These are phyloP conservation scores for Lodderomyces oxycetoniae DNA, from an alignment of 1,139 yeast species.

Conservation along the genomic window DNA sequence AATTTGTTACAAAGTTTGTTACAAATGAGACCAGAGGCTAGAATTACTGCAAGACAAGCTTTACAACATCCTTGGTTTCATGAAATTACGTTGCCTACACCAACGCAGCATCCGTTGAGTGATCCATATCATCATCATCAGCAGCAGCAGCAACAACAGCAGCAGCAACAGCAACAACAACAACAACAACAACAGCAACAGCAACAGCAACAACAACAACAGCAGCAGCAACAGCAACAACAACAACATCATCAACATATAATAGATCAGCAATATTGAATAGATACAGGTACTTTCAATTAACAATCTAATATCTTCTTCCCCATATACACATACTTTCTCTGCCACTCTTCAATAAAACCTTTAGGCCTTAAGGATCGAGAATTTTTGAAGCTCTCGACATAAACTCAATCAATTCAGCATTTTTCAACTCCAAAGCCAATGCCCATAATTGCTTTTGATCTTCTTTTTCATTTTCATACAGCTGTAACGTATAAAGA, in stretches of 20 bases:
- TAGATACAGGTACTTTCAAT: neutral
- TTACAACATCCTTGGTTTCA: constrained; percentile 95
- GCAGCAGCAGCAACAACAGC: constrained; percentile 31
- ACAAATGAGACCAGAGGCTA: constrained; percentile 88
- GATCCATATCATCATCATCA: constrained; percentile 39
- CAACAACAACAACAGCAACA: constrained; percentile 14
- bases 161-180: constrained; percentile 25
- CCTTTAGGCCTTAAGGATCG: no score
- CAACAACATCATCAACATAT: constrained; percentile 13
- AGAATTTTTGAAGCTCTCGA: constrained; percentile 8
- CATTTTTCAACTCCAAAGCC: constrained; percentile 10
- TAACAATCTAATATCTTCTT: no score
- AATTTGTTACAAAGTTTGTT: constrained; percentile 72
- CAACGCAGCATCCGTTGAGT: constrained; percentile 26
- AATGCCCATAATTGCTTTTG: constrained; percentile 9
- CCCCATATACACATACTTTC: no score
- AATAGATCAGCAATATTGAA: constrained; percentile 14
- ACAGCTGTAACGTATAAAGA: constrained; percentile 4
- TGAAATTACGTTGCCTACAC: constrained; percentile 54
- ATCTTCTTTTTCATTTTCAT: constrained; percentile 3
- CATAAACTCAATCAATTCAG: constrained; percentile 7
- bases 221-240: constrained; percentile 8
- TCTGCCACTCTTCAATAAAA: no score
- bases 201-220: constrained; percentile 10
- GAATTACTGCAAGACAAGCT: constrained; percentile 89